Percentiles rank a stretch among this genome's conserved stretches.
These are phyloP conservation scores for Solanum chacoense DNA, from an alignment of 305 asterid species.

Conservation along the genomic window DNA sequence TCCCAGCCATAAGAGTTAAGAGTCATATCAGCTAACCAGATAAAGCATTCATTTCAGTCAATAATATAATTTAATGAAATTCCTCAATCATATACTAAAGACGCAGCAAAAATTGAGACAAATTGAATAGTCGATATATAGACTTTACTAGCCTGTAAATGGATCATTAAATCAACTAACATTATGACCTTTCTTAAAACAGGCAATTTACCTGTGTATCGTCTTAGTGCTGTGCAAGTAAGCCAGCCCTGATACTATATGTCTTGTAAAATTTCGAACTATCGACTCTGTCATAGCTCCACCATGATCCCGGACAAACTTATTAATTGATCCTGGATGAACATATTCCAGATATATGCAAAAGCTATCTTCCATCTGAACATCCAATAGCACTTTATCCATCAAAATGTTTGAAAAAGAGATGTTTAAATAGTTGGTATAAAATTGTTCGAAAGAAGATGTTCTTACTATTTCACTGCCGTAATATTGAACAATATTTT, in stretches of 20 bases:
- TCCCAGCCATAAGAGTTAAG: neutral
- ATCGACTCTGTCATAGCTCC: constrained; percentile 79
- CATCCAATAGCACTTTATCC: constrained; percentile 1
- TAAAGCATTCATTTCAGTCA: neutral
- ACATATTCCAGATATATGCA: constrained; percentile 92
- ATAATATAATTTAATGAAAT: neutral
- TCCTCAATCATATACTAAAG: neutral
- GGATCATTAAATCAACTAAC: neutral
- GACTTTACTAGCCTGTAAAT: neutral
- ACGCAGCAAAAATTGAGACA: neutral
- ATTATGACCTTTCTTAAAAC: neutral
- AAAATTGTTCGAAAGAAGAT: neutral
- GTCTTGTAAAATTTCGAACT: constrained; percentile 79
- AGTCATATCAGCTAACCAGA: neutral
- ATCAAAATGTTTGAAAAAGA: constrained; percentile 2
- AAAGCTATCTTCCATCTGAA: constrained; percentile 69
- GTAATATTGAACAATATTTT: constrained; percentile 72
- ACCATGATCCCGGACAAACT: constrained; percentile 54
- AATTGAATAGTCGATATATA: neutral
- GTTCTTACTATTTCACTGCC: constrained; percentile 66
- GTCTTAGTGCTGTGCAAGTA: constrained; percentile 69
- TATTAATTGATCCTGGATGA: constrained; percentile 80
- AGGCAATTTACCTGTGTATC: constrained; percentile 52
- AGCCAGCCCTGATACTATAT: constrained; percentile 73
- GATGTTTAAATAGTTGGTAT: neutral